Conservation (phyloP, 1,284 basidiomycete species). For the Fomitopsis palustris region DNA sequence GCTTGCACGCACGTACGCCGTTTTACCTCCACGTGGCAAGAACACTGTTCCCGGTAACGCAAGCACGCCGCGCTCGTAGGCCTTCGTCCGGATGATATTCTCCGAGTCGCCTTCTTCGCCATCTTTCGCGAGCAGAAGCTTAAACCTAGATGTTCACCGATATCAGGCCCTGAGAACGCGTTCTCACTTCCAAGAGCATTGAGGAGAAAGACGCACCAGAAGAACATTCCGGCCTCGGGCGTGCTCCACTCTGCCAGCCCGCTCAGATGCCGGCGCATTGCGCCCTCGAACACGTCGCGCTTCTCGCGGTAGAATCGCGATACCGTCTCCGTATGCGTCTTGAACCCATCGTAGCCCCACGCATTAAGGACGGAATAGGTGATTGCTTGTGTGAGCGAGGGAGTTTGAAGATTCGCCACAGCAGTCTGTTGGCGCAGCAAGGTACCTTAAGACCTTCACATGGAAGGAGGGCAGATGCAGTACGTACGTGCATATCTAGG, state of each 20-base stretch:
- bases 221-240: slow-evolving; percentile 91
- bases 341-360: slow-evolving; percentile 82
- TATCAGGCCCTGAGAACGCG: no score
- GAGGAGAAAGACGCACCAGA: slow-evolving; percentile 52
- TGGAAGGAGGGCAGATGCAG: neutral
- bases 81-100: slow-evolving; percentile 72
- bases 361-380: slow-evolving; percentile 66
- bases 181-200: no score
- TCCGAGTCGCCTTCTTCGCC: slow-evolving; percentile 65
- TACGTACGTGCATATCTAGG: slow-evolving; percentile 71
- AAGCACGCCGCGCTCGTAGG: slow-evolving; percentile 82
- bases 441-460: neutral
- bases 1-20: slow-evolving; percentile 74
- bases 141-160: slow-evolving; percentile 53
- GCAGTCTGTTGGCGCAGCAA: slow-evolving; percentile 12
- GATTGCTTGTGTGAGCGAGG: slow-evolving; percentile 79
- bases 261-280: slow-evolving; percentile 70
- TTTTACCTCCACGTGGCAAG: slow-evolving; percentile 66
- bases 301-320: slow-evolving; percentile 80
- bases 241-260: slow-evolving; percentile 81
- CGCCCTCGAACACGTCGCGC: slow-evolving; percentile 77
- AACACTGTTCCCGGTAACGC: slow-evolving; percentile 85
- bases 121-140: slow-evolving; percentile 43
- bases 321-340: slow-evolving; percentile 68
- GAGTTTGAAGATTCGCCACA: slow-evolving; percentile 68